Evolutionary conservation across 2,329 filamentous ascomycete genomes (phyloP).

Genomic region (Raffaelea arxii): DNA sequence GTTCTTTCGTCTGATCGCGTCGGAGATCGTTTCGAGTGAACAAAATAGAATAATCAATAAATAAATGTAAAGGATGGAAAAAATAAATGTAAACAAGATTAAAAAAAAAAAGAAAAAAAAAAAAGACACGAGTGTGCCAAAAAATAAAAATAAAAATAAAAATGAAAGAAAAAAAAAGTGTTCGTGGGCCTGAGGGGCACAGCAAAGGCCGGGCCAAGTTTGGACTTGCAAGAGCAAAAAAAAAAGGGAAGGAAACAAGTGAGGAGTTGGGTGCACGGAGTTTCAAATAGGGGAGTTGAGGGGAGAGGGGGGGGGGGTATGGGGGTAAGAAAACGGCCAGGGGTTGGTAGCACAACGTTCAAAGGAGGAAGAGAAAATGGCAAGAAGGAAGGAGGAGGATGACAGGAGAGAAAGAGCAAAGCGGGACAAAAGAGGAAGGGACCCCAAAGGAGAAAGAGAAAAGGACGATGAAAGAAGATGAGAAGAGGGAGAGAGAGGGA

Average conservation of each 20-base stretch:
- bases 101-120: too few species aligned
- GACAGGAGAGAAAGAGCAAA: background rate
- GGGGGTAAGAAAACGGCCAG: background rate
- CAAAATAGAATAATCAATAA: too few species aligned
- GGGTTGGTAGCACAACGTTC: background rate
- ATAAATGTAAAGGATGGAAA: too few species aligned
- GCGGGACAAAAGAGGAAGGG: background rate
- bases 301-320: conserved; percentile 1
- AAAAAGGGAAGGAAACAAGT: conserved; percentile 3
- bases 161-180: too few species aligned
- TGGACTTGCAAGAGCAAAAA: conserved; percentile 2
- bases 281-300: conserved; percentile 12
- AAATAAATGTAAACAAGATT: too few species aligned
- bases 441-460: background rate
- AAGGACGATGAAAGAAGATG: background rate
- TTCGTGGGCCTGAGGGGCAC: too few species aligned
- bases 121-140: too few species aligned
- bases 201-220: too few species aligned
- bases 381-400: background rate
- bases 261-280: conserved; percentile 8
- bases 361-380: background rate
- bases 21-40: too few species aligned
- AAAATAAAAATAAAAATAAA: too few species aligned
- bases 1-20: too few species aligned
- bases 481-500: background rate